Conservation (phyloP, 257 asterid species). For the Nemophila menziesii region DNA sequence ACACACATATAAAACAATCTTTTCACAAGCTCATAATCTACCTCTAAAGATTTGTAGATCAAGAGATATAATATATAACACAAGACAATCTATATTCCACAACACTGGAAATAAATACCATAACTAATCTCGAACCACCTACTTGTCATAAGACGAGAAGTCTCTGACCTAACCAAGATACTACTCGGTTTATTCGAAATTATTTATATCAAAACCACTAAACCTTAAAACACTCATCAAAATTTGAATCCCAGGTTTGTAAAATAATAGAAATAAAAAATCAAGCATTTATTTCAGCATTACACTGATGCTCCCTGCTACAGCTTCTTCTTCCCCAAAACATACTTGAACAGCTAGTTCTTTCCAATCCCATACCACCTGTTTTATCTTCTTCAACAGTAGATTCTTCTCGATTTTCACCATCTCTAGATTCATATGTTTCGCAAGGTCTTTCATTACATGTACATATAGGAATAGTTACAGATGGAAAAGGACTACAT, state of each 20-base stretch:
- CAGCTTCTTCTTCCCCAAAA: slow-evolving; percentile 98
- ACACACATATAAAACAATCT: neutral
- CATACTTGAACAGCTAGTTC: slow-evolving; percentile 74
- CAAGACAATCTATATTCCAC: neutral
- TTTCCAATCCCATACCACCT: slow-evolving; percentile 56
- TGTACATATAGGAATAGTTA: slow-evolving; percentile 71
- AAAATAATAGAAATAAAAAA: neutral
- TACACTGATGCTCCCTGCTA: slow-evolving; percentile 89
- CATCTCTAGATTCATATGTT: slow-evolving; percentile 46
- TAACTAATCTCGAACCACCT: neutral
- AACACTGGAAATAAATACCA: too few relatives aligned
- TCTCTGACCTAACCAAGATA: slow-evolving; percentile 5
- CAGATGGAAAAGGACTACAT: slow-evolving; percentile 90
- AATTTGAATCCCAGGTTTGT: neutral
- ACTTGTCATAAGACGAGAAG: neutral
- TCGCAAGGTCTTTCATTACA: slow-evolving; percentile 74
- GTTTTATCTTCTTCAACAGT: slow-evolving; percentile 35
- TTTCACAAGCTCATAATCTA: neutral
- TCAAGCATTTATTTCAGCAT: slow-evolving; percentile 83
- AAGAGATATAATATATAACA: neutral
- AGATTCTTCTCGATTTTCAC: slow-evolving; percentile 37
- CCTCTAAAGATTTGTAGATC: neutral
- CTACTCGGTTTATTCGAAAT: neutral
- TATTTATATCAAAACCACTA: neutral
- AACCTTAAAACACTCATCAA: slow-evolving; percentile 4